Conservation (phyloP, 2,329 filamentous ascomycete species). For the Penicillium brasilianum region DNA sequence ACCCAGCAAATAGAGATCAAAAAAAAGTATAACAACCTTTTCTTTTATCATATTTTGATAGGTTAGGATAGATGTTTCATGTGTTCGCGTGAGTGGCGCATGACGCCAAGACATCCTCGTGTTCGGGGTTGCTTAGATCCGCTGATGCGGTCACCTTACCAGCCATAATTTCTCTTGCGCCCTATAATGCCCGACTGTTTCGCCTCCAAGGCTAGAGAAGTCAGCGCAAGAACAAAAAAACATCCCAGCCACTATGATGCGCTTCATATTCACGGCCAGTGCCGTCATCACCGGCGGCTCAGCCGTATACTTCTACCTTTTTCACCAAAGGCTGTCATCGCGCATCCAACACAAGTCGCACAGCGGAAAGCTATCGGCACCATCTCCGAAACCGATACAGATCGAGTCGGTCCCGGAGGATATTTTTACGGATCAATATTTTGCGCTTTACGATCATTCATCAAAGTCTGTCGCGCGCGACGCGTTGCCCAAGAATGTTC, state of each 20-base stretch:
- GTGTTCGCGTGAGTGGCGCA: slow-evolving; percentile 1
- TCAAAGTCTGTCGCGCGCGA: slow-evolving; percentile 29
- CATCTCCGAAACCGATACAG: slow-evolving; percentile 16
- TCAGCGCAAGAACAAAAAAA: not conserved
- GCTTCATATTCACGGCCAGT: slow-evolving; percentile 20
- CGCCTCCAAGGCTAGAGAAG: not conserved
- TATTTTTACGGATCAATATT: slow-evolving; percentile 27
- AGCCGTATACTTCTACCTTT: slow-evolving; percentile 30
- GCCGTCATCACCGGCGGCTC: slow-evolving; percentile 27
- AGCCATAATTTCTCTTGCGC: not conserved
- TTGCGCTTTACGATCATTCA: slow-evolving; percentile 31
- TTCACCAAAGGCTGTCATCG: slow-evolving; percentile 31
- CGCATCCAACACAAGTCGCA: slow-evolving; percentile 31
- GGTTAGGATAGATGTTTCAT: not conserved
- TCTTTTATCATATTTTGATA: not conserved
- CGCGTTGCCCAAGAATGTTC: slow-evolving; percentile 24
- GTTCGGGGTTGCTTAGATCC: slow-evolving; percentile 11
- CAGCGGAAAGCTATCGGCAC: slow-evolving; percentile 24
- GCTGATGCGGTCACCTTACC: slow-evolving; percentile 22
- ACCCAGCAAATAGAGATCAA: not conserved
- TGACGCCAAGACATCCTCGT: slow-evolving; percentile 20
- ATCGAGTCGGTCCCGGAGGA: slow-evolving; percentile 33
- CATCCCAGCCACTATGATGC: slow-evolving; percentile 17
- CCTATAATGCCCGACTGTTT: not conserved
- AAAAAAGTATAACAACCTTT: not conserved